phyloP scores from a whole-genome alignment of 2,329 filamentous ascomycete genomes.

The Talaromyces piceae region DNA sequence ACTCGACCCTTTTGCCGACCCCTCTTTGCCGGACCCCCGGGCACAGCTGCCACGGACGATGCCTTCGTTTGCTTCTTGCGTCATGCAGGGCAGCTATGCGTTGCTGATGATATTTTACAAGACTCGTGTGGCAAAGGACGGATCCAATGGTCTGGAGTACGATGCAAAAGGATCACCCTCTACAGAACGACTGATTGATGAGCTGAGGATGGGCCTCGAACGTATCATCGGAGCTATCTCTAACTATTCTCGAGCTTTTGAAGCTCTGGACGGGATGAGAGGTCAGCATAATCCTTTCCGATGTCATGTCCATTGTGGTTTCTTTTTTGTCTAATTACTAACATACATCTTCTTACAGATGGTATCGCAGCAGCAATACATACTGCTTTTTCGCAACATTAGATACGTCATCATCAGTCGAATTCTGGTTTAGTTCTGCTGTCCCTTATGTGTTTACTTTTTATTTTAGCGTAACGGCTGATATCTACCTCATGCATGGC shows the following conservation, averaged over 20 bases:
- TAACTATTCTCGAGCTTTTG: constrained; percentile 37
- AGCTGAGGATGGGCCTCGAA: constrained; percentile 31
- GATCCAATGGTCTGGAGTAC: constrained; percentile 18
- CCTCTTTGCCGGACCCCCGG: constrained; percentile 13
- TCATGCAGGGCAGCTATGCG: constrained; percentile 42
- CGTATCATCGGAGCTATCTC: constrained; percentile 29
- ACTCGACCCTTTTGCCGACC: constrained; percentile 9
- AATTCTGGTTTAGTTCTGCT: neutral
- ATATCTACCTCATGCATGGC: constrained; percentile 4
- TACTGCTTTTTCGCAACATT: constrained; percentile 31
- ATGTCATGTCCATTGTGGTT: neutral
- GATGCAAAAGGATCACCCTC: constrained; percentile 18
- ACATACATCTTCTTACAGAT: constrained; percentile 20
- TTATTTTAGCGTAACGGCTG: neutral
- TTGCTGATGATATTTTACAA: constrained; percentile 41
- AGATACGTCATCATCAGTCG: neutral
- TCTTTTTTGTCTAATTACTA: neutral
- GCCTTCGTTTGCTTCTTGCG: constrained; percentile 41
- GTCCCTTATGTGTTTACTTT: no score
- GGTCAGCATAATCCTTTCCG: constrained; percentile 19
- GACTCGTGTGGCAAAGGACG: constrained; percentile 29
- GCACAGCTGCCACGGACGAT: constrained; percentile 34
- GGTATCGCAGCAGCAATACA: constrained; percentile 38
- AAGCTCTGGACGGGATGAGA: constrained; percentile 39
- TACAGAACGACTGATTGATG: constrained; percentile 26